These are phyloP conservation scores for Sutorius eximius DNA, from an alignment of 1,284 basidiomycete species.

Conservation along the genomic window DNA sequence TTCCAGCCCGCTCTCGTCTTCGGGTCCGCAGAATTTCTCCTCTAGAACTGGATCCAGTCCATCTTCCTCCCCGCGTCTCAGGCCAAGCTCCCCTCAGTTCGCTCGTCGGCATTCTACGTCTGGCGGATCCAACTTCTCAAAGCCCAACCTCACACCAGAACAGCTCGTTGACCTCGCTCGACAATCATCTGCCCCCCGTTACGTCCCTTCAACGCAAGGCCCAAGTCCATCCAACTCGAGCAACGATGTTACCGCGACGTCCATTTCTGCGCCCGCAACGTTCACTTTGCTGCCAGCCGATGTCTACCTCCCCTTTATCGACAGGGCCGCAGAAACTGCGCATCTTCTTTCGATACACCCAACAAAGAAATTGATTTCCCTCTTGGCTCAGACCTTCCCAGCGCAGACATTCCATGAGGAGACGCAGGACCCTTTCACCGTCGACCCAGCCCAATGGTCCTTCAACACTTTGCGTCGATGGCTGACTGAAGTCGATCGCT, in stretches of 20 bases:
- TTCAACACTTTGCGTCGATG: slow-evolving; percentile 43
- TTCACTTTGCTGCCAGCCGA: slow-evolving; percentile 72
- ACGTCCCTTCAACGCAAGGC: slow-evolving; percentile 24
- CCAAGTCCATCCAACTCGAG: slow-evolving; percentile 23
- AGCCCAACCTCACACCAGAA: slow-evolving; percentile 58
- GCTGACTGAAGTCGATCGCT: slow-evolving; percentile 60
- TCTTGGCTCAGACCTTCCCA: slow-evolving; percentile 68
- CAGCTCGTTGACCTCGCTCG: slow-evolving; percentile 68
- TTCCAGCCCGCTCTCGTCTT: slow-evolving; percentile 9
- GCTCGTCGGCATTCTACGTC: slow-evolving; percentile 33
- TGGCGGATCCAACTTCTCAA: slow-evolving; percentile 29
- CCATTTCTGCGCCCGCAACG: slow-evolving; percentile 42
- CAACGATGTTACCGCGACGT: background rate
- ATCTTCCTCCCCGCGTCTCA: slow-evolving; percentile 46
- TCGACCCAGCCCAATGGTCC: slow-evolving; percentile 24
- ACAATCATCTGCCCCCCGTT: slow-evolving; percentile 52
- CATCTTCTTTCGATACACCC: slow-evolving; percentile 60
- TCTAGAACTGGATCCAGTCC: slow-evolving; percentile 26
- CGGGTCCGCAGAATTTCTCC: slow-evolving; percentile 15
- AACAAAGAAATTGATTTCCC: slow-evolving; percentile 63
- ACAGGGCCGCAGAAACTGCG: slow-evolving; percentile 66
- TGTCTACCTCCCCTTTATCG: slow-evolving; percentile 74
- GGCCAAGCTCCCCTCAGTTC: slow-evolving; percentile 46
- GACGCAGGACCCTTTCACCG: slow-evolving; percentile 24
- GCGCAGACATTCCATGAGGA: slow-evolving; percentile 27